These are phyloP conservation scores for Lizanozyma gosingica DNA, from an alignment of 1,139 yeast genomes.

Conservation along the genomic window DNA sequence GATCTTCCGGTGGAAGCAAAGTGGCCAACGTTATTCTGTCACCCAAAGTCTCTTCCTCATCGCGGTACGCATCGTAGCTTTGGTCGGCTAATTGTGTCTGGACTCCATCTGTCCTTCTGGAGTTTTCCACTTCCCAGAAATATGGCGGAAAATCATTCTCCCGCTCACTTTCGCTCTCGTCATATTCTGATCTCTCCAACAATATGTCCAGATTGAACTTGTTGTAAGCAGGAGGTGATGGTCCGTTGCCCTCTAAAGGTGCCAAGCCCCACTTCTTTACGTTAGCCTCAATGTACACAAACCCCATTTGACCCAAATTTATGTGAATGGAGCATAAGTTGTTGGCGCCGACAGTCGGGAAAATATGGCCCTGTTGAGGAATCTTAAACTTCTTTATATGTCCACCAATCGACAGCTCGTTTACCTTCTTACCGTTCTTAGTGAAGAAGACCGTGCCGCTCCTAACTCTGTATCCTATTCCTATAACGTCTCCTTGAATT, in stretches of 20 bases:
- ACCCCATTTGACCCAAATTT: slow-evolving; percentile 50
- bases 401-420: slow-evolving; percentile 63
- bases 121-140: slow-evolving; percentile 31
- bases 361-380: slow-evolving; percentile 32
- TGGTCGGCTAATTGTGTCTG: slow-evolving; percentile 28
- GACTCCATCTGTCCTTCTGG: slow-evolving; percentile 6
- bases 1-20: slow-evolving; percentile 22
- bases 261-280: slow-evolving; percentile 63
- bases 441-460: slow-evolving; percentile 62
- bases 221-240: slow-evolving; percentile 55
- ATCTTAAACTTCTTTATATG: slow-evolving; percentile 43
- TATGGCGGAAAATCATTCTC: slow-evolving; percentile 49
- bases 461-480: slow-evolving; percentile 54
- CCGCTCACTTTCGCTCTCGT: slow-evolving; percentile 39
- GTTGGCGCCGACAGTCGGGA: slow-evolving; percentile 46
- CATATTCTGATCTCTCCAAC: slow-evolving; percentile 46
- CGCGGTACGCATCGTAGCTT: slow-evolving; percentile 28
- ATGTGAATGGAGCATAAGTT: slow-evolving; percentile 46
- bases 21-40: slow-evolving; percentile 36
- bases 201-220: slow-evolving; percentile 47
- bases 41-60: slow-evolving; percentile 9
- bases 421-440: slow-evolving; percentile 58
- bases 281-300: slow-evolving; percentile 50
- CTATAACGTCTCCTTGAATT: slow-evolving; percentile 55
- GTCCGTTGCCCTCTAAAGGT: slow-evolving; percentile 50